Evolutionary conservation across 768 basidiomycete genomes (phyloP), one percentile per base, ranked within the genome.

Genomic region (Lentinus tigrinus): DNA sequence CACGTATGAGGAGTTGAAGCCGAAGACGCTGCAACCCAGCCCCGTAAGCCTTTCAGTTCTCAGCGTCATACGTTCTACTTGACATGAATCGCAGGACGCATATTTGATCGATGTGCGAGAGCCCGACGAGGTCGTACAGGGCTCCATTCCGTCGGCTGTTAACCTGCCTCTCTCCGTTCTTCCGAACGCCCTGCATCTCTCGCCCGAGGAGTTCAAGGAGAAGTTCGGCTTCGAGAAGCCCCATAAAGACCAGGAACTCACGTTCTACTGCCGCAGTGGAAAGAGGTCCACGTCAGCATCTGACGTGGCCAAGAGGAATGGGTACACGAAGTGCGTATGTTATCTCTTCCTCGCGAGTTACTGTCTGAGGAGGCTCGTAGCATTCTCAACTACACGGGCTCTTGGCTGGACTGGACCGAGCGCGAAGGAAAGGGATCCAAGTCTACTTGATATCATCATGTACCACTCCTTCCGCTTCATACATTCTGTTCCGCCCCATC

Each of bases 101-200:
- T 91, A 85, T 68, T 69, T 93, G 44, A 85, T 93, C 64, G 94
- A 96, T 66, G 95, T 98, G n/a, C 87, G 96, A 21, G 95, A 97
- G 71, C 91, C 88, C 1, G 85, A 92, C 63, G 95, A 97, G 70
- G 91, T 94, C 43, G 81, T 89, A 14, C 91, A 93, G 69, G 95
- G 95, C 13, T 88, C 89, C 70, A 96, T 98, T 61, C 95, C 95
- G 6, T 93, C 93, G 23, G 82, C 93, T 17, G 92, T 97, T 67
- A 92, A 94, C 72, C 73, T 98, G 19, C 95, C 95, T 4, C 82
- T 98, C 38, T 88, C 89, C 7, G 81, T 81, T n/a, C 80, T 98
- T 39, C 76, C 83, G 31, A 81, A 79, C 38, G 83, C 91, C 16
- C 71, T 98, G 26, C 78, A 84, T 63, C 70, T 91, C 38, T 68